Base-by-base conservation (phyloP, 441 rosid species). In the Adansonia madagascariensis region DNA sequence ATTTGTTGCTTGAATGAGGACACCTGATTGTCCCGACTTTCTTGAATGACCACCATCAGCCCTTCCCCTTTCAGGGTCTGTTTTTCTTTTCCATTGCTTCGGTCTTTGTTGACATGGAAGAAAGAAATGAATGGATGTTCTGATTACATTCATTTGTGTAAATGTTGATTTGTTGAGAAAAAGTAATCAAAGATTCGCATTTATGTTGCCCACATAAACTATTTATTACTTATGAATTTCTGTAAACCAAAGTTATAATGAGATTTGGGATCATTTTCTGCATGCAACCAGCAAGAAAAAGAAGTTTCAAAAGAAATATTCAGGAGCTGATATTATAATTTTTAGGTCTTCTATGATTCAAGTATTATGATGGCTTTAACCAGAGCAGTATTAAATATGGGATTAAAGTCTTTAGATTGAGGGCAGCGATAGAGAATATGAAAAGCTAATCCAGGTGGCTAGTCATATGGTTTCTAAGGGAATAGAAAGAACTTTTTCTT, bases 111-210 rank as follows among this genome's bases (percentile, higher is more conserved):
- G 52, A 43, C 20, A 4, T 17, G 71, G 52, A 49, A 66, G 71
- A 66, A 66, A 66, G 71, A 66, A 18, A 66, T 66, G n/a, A 66
- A 9, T 66, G 52, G 6, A 43, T 66, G 71, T 18, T 65, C 20
- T 9, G 22, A 66, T 27, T 66, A 66, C 69, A 65, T 65, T 70
- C 46, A 52, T 27, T 70, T 70, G 68, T 63, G 68, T 63, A 63
- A 64, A 64, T 64, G 20, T 39, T 64, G 22, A 64, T 64, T 64
- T 35, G 6, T 39, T 39, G 47, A 39, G 46, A 35, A 39, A 64
- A 64, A 39, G 41, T 15, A 15, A 64, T 64, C 46, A 64, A 64
- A 41, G 20, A 64, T 64, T 64, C 49, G 39, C 12, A 20, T 35
- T 39, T 39, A 39, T 64, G 69, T 64, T n/a, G 8, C 20, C 22